Percentiles rank a stretch among this genome's conserved stretches.
phyloP scores from a whole-genome alignment of 306 rosid species.

The Quercus dentata region DNA sequence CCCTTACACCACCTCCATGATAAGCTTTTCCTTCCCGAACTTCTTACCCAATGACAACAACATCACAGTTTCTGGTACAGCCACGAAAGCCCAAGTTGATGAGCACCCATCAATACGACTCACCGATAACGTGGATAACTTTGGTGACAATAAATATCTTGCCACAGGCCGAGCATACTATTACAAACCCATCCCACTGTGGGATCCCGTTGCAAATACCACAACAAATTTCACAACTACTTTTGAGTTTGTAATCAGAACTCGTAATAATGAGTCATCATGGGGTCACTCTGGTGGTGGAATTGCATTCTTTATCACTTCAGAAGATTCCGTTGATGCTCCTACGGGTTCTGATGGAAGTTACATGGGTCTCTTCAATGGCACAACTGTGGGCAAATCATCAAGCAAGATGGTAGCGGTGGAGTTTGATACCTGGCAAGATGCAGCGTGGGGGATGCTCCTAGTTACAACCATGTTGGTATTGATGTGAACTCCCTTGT shows the following conservation, averaged over 20 bases:
- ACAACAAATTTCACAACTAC: background rate
- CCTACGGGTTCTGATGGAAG: too few species aligned
- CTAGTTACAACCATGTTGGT: constrained; percentile 31
- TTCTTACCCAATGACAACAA: background rate
- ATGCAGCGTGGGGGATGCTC: background rate
- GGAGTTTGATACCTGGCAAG: constrained; percentile 40
- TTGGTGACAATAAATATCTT: background rate
- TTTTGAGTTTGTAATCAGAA: background rate
- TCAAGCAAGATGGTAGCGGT: constrained; percentile 27
- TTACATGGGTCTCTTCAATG: constrained; percentile 4
- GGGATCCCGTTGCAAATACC: background rate
- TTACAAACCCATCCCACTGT: background rate
- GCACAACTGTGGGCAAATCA: background rate
- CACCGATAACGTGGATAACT: background rate
- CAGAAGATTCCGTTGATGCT: too few species aligned
- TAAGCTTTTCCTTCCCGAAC: background rate
- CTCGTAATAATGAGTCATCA: background rate
- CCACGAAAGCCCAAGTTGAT: background rate
- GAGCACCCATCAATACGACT: background rate
- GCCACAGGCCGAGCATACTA: background rate
- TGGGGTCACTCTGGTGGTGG: too few species aligned
- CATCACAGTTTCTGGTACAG: background rate
- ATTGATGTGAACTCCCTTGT: constrained; percentile 37
- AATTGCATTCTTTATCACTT: too few species aligned
- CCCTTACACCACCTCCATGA: background rate